These are phyloP conservation scores for Dryas integrifolia DNA, from an alignment of 331 rosid genomes.

Conservation along the genomic window DNA sequence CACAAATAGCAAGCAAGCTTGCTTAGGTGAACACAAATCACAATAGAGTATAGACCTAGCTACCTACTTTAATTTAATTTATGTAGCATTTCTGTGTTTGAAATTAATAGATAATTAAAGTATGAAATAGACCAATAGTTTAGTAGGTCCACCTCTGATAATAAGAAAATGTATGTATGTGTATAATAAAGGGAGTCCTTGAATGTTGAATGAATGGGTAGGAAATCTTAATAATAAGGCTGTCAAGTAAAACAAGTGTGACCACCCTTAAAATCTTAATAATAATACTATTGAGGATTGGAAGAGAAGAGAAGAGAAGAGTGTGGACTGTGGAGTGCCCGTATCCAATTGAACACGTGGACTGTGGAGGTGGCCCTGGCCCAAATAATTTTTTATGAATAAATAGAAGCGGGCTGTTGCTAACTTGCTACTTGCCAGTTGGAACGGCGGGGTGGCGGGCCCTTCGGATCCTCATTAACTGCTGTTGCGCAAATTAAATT, in stretches of 20 bases:
- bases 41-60: background rate
- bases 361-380: no score
- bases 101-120: background rate
- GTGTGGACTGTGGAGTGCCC: no score
- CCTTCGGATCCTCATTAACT: background rate
- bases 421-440: background rate
- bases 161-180: background rate
- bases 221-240: background rate
- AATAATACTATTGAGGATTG: no score
- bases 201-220: conserved; percentile 1
- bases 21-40: background rate
- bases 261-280: background rate
- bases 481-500: background rate
- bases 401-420: no score
- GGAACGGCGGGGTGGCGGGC: background rate
- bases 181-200: background rate
- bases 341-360: no score
- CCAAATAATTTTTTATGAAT: no score
- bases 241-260: background rate
- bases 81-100: background rate
- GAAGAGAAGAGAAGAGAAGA: no score
- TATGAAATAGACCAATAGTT: background rate
- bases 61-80: no score
- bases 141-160: background rate
- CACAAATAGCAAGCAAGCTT: background rate